Base-by-base conservation (phyloP, 2,329 filamentous ascomycete species). In the Capronia epimyces region DNA sequence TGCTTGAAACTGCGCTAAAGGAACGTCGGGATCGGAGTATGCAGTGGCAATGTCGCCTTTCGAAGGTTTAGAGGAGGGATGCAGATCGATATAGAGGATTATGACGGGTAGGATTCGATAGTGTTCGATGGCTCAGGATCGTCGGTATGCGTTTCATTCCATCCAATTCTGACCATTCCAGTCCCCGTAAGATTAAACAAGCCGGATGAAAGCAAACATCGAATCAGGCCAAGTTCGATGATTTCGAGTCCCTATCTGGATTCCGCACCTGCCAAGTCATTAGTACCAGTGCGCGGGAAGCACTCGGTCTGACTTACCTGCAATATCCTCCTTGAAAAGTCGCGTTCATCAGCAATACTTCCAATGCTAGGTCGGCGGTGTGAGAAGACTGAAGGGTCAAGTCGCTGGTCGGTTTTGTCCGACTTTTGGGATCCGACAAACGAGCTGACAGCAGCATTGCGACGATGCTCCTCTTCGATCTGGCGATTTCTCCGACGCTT, bases 321-420 rank as follows among this genome's bases (percentile, higher is more conserved):
- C 66, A 97, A 80, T 70, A 97, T 96, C 72, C 87, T 86, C 72
- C 91, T 83, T 57, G 91, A 96, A 73, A 95, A 97, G 69, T 97
- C 91, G 71, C 95, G 83, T 71, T 96, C 94, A 69, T 97, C 91
- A 46, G 90, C 91, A 69, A 97, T 96, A 70, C 90, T 96, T 61
- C 91, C 91, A 64, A 93, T 88, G 71, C 91, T 96, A 73, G 91
- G 80, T 69, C 90, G 82, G 65, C 89, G 79, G 62, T 89, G 81
- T 52, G 85, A 84, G 78, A 94, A 84, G 58, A 89, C 80, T 50
- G 77, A 83, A 6, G 89, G 89, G 60, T 97, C 91, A 50, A 96
- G 81, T 49, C 91, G 82, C 36, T 87, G 84, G 66, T 97, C 91
- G 71, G 87, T 84, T 80, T 66, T 81, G 76, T 65, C 79, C 73